These are phyloP conservation scores for Erodium moschatum DNA, from an alignment of 441 rosid species.

Conservation along the genomic window DNA sequence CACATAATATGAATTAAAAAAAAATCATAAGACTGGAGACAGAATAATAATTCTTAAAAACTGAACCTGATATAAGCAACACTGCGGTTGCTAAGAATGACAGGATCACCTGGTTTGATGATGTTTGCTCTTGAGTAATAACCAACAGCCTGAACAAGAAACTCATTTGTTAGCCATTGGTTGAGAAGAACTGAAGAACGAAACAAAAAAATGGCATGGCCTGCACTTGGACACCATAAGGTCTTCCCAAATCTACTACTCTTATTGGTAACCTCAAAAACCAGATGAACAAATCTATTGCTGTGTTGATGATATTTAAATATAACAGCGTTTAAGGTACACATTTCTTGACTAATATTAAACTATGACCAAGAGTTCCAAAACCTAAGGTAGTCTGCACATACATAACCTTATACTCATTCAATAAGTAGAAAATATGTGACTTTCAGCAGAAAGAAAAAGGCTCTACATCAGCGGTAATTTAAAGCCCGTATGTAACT, in stretches of 20 bases:
- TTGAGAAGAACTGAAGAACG: slow-evolving; percentile 1
- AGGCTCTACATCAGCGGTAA: no score
- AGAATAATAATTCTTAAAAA: not conserved
- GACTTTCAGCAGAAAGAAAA: no score
- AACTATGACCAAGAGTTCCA: no score
- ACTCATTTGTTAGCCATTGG: slow-evolving; percentile 15
- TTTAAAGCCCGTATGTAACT: no score
- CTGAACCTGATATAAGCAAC: slow-evolving; percentile 68
- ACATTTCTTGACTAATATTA: not conserved
- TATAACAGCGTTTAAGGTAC: not conserved
- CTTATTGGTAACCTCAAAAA: not conserved
- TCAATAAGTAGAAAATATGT: no score
- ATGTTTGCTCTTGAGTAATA: slow-evolving; percentile 67
- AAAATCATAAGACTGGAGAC: slow-evolving; percentile 4
- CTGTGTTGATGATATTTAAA: not conserved
- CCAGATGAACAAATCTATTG: not conserved
- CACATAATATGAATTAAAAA: not conserved
- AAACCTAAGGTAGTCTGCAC: no score
- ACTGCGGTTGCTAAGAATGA: slow-evolving; percentile 75
- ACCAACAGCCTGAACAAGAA: slow-evolving; percentile 50
- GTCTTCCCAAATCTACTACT: not conserved
- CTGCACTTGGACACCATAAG: not conserved
- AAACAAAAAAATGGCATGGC: not conserved
- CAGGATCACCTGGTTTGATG: slow-evolving; percentile 59
- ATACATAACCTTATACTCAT: no score